Evolutionary conservation across 441 rosid genomes (phyloP).

Genomic region (Biscutella laevigata): DNA sequence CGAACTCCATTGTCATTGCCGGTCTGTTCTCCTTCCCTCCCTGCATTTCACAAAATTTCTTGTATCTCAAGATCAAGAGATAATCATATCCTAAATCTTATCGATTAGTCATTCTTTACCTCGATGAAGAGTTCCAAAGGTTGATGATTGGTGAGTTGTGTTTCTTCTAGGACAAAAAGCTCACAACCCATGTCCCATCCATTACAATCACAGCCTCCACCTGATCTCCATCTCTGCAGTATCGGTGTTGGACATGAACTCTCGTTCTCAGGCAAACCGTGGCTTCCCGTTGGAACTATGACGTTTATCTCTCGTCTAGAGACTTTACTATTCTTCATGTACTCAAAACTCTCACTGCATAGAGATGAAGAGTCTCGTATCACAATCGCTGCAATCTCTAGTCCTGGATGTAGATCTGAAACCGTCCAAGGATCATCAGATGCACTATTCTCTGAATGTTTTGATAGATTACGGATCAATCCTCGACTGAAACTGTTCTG

Average conservation of each 20-base stretch:
- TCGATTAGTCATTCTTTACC: too few species aligned
- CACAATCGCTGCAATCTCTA: constrained; percentile 67
- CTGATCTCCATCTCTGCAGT: constrained; percentile 81
- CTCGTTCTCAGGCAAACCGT: constrained; percentile 59
- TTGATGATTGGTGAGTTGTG: constrained; percentile 33
- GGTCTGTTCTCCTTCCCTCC: constrained; percentile 53
- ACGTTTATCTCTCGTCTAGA: constrained; percentile 44
- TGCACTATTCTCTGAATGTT: constrained; percentile 22
- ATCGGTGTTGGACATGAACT: constrained; percentile 63
- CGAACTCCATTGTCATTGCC: constrained; percentile 26
- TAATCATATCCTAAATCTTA: too few species aligned
- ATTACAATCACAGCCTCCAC: constrained; percentile 94
- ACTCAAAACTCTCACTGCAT: too few species aligned
- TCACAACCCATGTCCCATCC: constrained; percentile 99
- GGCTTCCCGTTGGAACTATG: constrained; percentile 74
- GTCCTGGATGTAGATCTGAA: constrained; percentile 41
- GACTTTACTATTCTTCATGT: constrained; percentile 5
- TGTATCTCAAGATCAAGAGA: constrained; percentile 8
- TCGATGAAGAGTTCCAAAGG: constrained; percentile 50
- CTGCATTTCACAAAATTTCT: constrained; percentile 27
- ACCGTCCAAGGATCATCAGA: constrained; percentile 33
- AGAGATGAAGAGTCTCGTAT: constrained; percentile 52
- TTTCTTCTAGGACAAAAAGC: constrained; percentile 54
- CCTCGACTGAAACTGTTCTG: constrained; percentile 26
- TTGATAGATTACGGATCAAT: constrained; percentile 12